Evolutionary conservation across 805 yeast species (phyloP).

Genomic region (Hanseniaspora thailandica): DNA sequence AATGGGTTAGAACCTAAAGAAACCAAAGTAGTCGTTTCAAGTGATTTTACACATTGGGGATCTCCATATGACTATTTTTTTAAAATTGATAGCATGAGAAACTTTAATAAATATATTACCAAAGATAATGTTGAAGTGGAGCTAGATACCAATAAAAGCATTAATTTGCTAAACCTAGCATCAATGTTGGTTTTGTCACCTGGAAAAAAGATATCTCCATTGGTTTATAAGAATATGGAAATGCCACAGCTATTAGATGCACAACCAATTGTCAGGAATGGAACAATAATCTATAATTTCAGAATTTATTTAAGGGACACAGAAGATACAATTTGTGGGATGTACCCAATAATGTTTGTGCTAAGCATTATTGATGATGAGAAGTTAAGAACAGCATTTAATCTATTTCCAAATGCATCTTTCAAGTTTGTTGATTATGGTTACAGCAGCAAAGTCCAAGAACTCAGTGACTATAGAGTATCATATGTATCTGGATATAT

Average conservation of each 20-base stretch:
- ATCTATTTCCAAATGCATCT: conserved; percentile 15
- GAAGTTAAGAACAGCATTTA: conserved; percentile 13
- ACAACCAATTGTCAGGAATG: background rate
- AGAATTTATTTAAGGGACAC: conserved; percentile 53
- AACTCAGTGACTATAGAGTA: conserved; percentile 61
- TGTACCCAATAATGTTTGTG: conserved; percentile 62
- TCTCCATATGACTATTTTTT: conserved; percentile 45
- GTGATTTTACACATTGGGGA: conserved; percentile 97
- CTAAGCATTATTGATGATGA: conserved; percentile 35
- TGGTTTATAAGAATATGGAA: background rate
- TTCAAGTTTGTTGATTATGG: conserved; percentile 69
- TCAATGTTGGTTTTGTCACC: conserved; percentile 5
- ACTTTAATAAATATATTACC: background rate
- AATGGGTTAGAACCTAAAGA: conserved; percentile 44
- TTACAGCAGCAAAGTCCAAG: conserved; percentile 52
- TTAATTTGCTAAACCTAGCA: conserved; percentile 15
- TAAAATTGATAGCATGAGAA: conserved; percentile 19
- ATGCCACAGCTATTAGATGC: background rate
- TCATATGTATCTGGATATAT: conserved; percentile 73
- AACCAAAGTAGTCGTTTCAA: conserved; percentile 56
- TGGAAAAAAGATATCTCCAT: background rate
- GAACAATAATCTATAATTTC: conserved; percentile 38
- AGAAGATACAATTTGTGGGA: conserved; percentile 88
- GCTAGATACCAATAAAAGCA: conserved; percentile 14
- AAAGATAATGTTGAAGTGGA: conserved; percentile 15